These are phyloP conservation scores for Graphilbum sp. DNA, from an alignment of 2,329 filamentous ascomycete species.

Conservation along the genomic window DNA sequence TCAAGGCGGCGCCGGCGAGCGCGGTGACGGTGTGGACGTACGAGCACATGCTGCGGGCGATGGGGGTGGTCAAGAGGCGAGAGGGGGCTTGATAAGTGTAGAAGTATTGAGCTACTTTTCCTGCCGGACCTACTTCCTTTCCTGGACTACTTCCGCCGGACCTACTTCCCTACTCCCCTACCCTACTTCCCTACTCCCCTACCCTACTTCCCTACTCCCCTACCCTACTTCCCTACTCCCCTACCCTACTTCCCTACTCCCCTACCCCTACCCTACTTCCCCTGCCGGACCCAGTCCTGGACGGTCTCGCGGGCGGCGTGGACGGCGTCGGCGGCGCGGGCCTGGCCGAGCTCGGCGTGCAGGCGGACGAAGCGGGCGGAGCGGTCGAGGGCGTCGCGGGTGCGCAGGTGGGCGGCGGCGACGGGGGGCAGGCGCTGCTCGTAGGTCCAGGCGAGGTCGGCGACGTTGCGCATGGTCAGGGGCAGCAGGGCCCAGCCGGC, in stretches of 20 bases:
- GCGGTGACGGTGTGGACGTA: slow-evolving; percentile 94
- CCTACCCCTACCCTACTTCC: too few relatives aligned
- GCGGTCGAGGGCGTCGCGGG: slow-evolving; percentile 51
- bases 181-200: too few relatives aligned
- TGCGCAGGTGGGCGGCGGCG: slow-evolving; percentile 61
- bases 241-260: too few relatives aligned
- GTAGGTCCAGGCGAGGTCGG: slow-evolving; percentile 76
- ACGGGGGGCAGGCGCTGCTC: slow-evolving; percentile 78
- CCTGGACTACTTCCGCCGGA: too few relatives aligned
- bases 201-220: too few relatives aligned
- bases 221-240: too few relatives aligned
- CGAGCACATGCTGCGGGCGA: slow-evolving; percentile 48
- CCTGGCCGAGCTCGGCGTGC: slow-evolving; percentile 53
- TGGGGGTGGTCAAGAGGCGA: background rate
- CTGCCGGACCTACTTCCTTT: too few relatives aligned
- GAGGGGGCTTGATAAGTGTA: background rate
- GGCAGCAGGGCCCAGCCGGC: slow-evolving; percentile 77
- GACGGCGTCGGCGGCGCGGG: slow-evolving; percentile 69
- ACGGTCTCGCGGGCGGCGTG: slow-evolving; percentile 57
- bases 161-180: too few relatives aligned
- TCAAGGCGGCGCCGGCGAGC: slow-evolving; percentile 89
- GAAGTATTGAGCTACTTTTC: background rate
- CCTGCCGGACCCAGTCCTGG: slow-evolving; percentile 85
- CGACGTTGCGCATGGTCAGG: slow-evolving; percentile 77
- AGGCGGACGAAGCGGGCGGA: slow-evolving; percentile 59